These are phyloP conservation scores for Gossypium aridum DNA, from an alignment of 441 rosid species.

Conservation along the genomic window DNA sequence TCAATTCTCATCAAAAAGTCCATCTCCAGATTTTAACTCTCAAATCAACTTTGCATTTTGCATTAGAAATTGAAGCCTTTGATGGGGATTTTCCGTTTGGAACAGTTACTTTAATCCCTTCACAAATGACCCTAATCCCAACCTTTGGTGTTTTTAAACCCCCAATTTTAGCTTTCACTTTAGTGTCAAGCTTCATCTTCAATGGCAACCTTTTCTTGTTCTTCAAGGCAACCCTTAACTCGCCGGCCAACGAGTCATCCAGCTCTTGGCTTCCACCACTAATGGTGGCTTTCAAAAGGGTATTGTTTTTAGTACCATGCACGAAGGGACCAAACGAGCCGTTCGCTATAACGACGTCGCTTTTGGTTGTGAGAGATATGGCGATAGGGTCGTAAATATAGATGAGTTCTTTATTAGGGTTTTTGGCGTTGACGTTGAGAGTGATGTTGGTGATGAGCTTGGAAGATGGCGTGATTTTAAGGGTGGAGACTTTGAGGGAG, in stretches of 20 bases:
- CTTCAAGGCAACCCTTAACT: slow-evolving; percentile 43
- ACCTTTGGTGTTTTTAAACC: slow-evolving; percentile 49
- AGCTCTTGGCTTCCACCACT: slow-evolving; percentile 27
- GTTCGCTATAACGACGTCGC: slow-evolving; percentile 40
- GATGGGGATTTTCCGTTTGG: slow-evolving; percentile 55
- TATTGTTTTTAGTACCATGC: slow-evolving; percentile 67
- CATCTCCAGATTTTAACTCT: slow-evolving; percentile 83
- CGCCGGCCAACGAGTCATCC: slow-evolving; percentile 38
- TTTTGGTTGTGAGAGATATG: slow-evolving; percentile 32
- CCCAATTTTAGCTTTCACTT: slow-evolving; percentile 61
- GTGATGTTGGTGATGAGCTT: slow-evolving; percentile 46
- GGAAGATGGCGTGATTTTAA: slow-evolving; percentile 52
- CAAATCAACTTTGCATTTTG: slow-evolving; percentile 65
- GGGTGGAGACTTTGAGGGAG: slow-evolving; percentile 42
- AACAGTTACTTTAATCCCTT: slow-evolving; percentile 43
- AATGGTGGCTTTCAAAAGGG: slow-evolving; percentile 40
- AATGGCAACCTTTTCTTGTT: slow-evolving; percentile 43
- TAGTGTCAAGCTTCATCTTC: slow-evolving; percentile 48
- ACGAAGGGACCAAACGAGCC: slow-evolving; percentile 47
- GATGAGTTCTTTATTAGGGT: slow-evolving; percentile 71
- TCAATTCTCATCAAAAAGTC: slow-evolving; percentile 32
- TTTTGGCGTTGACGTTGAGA: slow-evolving; percentile 60
- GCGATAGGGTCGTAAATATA: slow-evolving; percentile 43
- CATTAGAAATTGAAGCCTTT: slow-evolving; percentile 41
- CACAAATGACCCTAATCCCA: slow-evolving; percentile 51